Base-by-base conservation (phyloP, 1,284 basidiomycete genomes). In the Apiotrichum mycotoxinovorans region DNA sequence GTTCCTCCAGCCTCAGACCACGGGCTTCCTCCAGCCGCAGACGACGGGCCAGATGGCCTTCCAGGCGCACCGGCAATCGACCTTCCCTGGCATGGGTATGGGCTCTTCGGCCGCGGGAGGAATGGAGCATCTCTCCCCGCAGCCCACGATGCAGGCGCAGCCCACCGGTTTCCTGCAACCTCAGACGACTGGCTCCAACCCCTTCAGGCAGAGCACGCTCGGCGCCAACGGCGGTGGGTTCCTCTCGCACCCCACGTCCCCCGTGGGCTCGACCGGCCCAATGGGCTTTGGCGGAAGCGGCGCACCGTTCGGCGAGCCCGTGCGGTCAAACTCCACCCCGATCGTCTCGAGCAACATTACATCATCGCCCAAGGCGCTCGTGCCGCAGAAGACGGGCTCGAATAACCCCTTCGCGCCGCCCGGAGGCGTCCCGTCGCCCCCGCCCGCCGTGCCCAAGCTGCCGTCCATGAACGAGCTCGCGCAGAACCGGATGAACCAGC, bases 401-500 rank as follows among this genome's bases (percentile, higher is more conserved):
- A 87, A 86, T 67, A 98, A 98, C 80, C 95, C 95, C 0, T 98
- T 98, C 68, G 93, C 93, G 9, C 83, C 86, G 25, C 80, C 83
- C 3, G 80, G 84, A 42, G 77, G 86, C n/a, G 30, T 63, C 1
- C 58, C 58, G 3, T 78, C 57, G 10, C 60, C 64, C 9, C 57
- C 61, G 2, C 41, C 58, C 4, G 86, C 88, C 2, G 85, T 86
- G 18, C 85, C 88, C 3, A 88, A 87, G 72, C 81, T 81, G 20
- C 90, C 88, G 12, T 89, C 88, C 1, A 79, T 97, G 67, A 84
- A 89, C 75, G 88, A 96, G 68, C 76, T 97, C 10, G 83, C 87
- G 1, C 83, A 83, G 78, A 83, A 83, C 26, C 49, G 52, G 10
- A 61, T 51, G 52, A 47, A 58, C 43, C 41, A 57, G 47, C 61